A percentile compares a stretch with the other conserved stretches of the same genome.
Evolutionary conservation across 495 filamentous ascomycete species (phyloP).

Genomic region (Penicillium waksmanii): DNA sequence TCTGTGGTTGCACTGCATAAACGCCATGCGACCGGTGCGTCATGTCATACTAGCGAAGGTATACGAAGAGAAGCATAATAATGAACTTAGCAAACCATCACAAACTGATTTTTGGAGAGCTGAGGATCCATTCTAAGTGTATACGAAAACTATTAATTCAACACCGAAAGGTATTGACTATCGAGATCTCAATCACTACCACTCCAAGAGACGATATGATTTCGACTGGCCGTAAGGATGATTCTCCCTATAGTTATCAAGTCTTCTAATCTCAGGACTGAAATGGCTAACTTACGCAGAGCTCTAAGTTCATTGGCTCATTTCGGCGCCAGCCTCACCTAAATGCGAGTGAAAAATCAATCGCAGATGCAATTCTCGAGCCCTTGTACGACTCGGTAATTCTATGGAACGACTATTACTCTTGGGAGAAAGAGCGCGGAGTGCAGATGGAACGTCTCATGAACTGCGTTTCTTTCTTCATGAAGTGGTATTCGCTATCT

Average conservation of each 20-base stretch:
- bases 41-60: neutral
- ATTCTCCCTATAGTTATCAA: too few species aligned
- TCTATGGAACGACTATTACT: neutral
- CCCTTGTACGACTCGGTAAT: neutral
- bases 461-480: neutral
- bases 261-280: too few species aligned
- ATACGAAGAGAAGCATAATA: neutral
- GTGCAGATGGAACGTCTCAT: neutral
- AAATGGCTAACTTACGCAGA: neutral
- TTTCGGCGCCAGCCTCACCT: neutral
- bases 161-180: too few species aligned
- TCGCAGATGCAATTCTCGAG: neutral
- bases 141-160: neutral
- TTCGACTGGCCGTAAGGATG: too few species aligned
- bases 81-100: neutral
- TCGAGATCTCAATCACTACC: too few species aligned
- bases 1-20: neutral
- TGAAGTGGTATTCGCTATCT: neutral
- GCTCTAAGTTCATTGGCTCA: neutral
- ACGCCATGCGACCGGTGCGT: neutral
- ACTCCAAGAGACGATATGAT: too few species aligned
- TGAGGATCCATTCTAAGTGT: neutral
- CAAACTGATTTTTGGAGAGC: neutral
- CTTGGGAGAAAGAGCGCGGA: neutral
- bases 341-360: neutral